Base-by-base conservation (phyloP, 176 grass and related monocot species). In the Oryza glaberrima region DNA sequence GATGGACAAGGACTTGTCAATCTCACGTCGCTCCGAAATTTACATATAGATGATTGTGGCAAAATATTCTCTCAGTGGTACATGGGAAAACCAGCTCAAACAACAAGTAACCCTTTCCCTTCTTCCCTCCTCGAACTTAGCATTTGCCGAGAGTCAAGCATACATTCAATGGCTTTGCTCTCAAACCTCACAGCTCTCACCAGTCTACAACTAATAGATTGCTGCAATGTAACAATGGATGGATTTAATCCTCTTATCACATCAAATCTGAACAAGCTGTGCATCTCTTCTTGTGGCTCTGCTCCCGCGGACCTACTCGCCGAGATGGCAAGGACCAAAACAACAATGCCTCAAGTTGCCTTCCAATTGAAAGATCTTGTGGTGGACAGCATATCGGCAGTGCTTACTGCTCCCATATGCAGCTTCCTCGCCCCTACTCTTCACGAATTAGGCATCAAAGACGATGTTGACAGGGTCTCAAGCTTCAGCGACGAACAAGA, bases 151-250 rank as follows among this genome's bases (percentile, higher is more conserved):
- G 16, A 74, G 26, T 0, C 3, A 36, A 67, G 60, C 4, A 67
- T 20, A 3, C 3, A 11, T 4, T 22, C 56, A 7, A 75, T 75
- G 60, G 11, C 9, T 17, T 17, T 51, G 4, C 19, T 83, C 19
- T 38, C 58, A 25, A 83, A 83, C 64, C 72, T 83, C 3, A 67
- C 58, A 16, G 49, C 71, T 25, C 72, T 83, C 45, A 83, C 60
- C 28, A 0, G 0, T 5, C 38, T 82, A 20, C 0, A 0, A 0
- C 16, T 83, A 22, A 0, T 0, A 0, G 0, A 6, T 11, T 67
- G 81, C 2, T 1, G 2, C 8, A 51, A 49, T 16, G 3, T 49
- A 20, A 49, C 17, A 17, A 17, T 36, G 26, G 56, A 49, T 51
- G 81, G 81, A 2, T 75, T 75, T 13, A 7, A 75, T 67, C 81